Percentiles rank a stretch among this genome's conserved stretches.
These are phyloP conservation scores for Cutaneotrichosporon dermatis DNA, from an alignment of 1,284 basidiomycete genomes.

Conservation along the genomic window DNA sequence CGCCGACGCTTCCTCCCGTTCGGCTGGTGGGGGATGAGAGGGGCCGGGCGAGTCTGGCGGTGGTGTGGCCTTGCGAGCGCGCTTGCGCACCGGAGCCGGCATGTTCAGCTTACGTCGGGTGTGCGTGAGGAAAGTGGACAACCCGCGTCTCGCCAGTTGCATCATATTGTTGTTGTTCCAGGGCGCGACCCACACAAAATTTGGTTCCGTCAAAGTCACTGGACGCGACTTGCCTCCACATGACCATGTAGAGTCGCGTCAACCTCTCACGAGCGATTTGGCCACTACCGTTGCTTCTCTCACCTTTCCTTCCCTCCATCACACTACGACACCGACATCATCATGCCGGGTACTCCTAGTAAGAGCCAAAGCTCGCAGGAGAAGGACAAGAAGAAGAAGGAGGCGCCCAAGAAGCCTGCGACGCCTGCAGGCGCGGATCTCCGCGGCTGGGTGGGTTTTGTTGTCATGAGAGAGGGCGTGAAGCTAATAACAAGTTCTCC, in stretches of 20 bases:
- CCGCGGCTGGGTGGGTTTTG: constrained; percentile 17
- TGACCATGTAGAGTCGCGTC: constrained; percentile 14
- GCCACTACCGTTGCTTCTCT: too few species aligned
- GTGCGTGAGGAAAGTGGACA: not conserved
- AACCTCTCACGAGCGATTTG: not conserved
- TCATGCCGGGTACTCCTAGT: constrained; percentile 14
- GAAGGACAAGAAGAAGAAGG: constrained; percentile 5
- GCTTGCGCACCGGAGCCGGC: not conserved
- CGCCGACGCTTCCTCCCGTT: not conserved
- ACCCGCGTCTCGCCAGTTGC: too few species aligned
- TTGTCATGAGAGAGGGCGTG: too few species aligned
- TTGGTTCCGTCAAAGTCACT: constrained; percentile 5
- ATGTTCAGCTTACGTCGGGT: not conserved
- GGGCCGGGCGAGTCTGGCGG: not conserved
- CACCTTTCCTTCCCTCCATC: not conserved
- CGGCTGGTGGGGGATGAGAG: not conserved
- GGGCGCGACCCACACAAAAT: not conserved
- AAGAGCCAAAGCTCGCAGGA: constrained; percentile 17
- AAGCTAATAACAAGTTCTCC: too few species aligned
- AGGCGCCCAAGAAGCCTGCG: constrained; percentile 7
- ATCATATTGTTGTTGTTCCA: not conserved
- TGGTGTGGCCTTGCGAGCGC: constrained; percentile 1
- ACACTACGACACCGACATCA: not conserved
- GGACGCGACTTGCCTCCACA: constrained; percentile 6
- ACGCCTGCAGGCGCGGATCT: constrained; percentile 23